Base-by-base conservation (phyloP, 2,329 filamentous ascomycete species). In the Diaporthe sp. region DNA sequence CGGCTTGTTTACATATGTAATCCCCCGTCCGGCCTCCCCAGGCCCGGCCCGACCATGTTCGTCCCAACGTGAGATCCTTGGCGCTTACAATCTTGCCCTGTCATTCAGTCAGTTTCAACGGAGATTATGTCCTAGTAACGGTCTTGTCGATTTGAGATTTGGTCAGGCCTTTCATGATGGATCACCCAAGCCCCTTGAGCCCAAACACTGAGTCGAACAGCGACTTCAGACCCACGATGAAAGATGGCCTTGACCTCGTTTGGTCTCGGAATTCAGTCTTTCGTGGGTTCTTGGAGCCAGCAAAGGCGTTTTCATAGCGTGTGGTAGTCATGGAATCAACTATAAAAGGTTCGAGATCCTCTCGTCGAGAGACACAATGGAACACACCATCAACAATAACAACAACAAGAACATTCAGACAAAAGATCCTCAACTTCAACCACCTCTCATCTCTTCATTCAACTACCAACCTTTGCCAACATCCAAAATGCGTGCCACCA, bases 401-500 rank as follows among this genome's bases (percentile, higher is more conserved):
- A 38, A 38, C 55, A n/a, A 58, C 33, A 58, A 12, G n/a, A 35
- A 2, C 54, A 35, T n/a, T 38, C 19, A 13, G 25, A 60, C 57
- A 60, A 40, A 3, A 60, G 22, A 38, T 25, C 13, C 2, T 25
- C 4, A 42, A 28, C 22, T 10, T 25, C 13, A 42, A 10, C 5
- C n/a, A 25, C 57, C 33, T 28, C 22, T 40, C n/a, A 28, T 17
- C 57, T 42, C 17, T 17, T 25, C 15, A 25, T 17, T 28, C n/a
- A 17, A 10, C 35, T 3, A 40, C 4, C 17, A 35, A 60, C 3
- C 3, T 3, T 60, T 25, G 4, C n/a, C 22, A 42, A 74, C n/a
- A 50, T 22, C 35, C 74, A 76, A 69, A 30, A 77, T 77, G 76
- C 74, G 74, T 66, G 71, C 76, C 68, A 64, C 74, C 12, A 64